Conservation (phyloP, 2,329 filamentous ascomycete species). For the Aspergillus pseudoterreus region DNA sequence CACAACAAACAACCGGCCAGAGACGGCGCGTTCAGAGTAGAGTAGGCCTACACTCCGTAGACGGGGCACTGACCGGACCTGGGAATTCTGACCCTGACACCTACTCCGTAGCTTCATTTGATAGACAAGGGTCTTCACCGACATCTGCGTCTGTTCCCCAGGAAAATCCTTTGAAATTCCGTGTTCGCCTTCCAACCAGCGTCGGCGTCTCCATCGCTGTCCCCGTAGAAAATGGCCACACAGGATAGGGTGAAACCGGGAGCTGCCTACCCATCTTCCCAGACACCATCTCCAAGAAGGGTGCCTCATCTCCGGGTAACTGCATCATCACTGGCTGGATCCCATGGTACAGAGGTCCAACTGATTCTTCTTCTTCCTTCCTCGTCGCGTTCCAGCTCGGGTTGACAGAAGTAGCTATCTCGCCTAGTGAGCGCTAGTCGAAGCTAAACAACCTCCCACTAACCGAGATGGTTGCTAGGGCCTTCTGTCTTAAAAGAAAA, state of each 20-base stretch:
- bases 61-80: background rate
- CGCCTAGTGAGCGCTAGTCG: background rate
- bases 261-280: background rate
- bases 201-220: no score
- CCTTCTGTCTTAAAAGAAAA: background rate
- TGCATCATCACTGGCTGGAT: conserved; percentile 12
- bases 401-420: background rate
- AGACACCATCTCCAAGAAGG: background rate
- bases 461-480: background rate
- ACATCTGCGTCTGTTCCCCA: background rate
- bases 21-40: background rate
- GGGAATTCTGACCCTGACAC: no score
- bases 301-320: conserved; percentile 12
- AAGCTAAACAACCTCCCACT: background rate
- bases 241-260: background rate
- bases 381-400: no score
- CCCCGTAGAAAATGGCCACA: background rate
- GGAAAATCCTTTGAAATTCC: background rate
- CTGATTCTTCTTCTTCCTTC: no score
- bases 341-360: conserved; percentile 10
- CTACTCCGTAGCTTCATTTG: background rate
- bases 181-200: no score
- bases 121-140: background rate
- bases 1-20: conserved; percentile 12
- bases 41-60: background rate